Evolutionary conservation across 1,139 yeast genomes (phyloP), one percentile per base, ranked within the genome.

Genomic region (Yamadazyma spencermartinsiae): DNA sequence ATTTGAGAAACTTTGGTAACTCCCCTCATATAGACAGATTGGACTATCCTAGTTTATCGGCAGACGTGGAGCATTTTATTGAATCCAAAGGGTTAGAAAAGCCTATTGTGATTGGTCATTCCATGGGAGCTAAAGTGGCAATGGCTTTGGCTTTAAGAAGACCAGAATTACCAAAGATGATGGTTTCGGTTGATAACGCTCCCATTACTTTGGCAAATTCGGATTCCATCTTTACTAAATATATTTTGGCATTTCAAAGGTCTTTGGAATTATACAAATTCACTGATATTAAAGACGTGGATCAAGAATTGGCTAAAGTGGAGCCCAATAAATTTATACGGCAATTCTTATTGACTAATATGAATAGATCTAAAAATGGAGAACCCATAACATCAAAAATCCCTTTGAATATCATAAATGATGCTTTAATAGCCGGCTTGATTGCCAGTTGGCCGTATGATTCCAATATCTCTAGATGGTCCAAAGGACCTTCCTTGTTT

Each of bases 121-220:
- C 97, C 0, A 89, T 92, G 97, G 98, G 98, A 5, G 98, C 96
- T 8, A 92, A 92, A 55, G 76, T 90, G 0, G 96, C 86, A 3
- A 90, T 92, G 98, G 88, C 92, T 0, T 69, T 86, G 4, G 83
- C 90, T 0, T 67, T 92, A 44, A 71, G 88, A 37, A 68, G 78
- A 17, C 95, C 95, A 0, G 76, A 79, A 1, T 51, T 82, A 16
- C 81, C 84, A 3, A 69, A 76, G 24, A 74, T 81, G 65, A 52
- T 89, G 32, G 76, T 92, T 5, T 68, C 92, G 3, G 95, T 92
- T 4, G 98, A 92, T 55, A 92, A 89, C 58, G 89, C 96, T 0
- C 98, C 98, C 0, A 76, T 86, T 0, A 80, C 80, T 37, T 70
- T 81, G 17, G 62, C 78, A 2, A 78, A 85, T 13, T 66, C 78